These are phyloP conservation scores for Microdochium bolleyi DNA, from an alignment of 2,329 filamentous ascomycete species.

Conservation along the genomic window DNA sequence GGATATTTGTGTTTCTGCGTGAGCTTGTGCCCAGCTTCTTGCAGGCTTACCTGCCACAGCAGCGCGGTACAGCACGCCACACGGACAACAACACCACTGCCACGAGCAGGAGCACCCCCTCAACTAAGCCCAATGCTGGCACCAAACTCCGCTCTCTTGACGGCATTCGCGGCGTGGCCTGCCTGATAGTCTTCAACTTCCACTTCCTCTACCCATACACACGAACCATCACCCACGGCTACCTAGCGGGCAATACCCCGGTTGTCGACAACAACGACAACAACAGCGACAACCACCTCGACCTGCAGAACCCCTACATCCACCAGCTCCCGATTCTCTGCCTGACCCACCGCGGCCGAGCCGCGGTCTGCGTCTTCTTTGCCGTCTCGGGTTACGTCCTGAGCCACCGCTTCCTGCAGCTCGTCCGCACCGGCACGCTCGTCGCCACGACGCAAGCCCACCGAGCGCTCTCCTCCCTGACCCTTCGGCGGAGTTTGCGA, in stretches of 20 bases:
- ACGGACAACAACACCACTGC: no score
- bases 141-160: no score
- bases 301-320: conserved; percentile 35
- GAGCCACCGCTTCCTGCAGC: conserved; percentile 42
- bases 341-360: conserved; percentile 45
- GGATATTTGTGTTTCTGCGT: no score
- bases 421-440: conserved; percentile 27
- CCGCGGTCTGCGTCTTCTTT: conserved; percentile 54
- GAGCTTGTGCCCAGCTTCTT: no score
- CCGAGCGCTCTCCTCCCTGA: conserved; percentile 37
- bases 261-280: background rate
- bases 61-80: no score
- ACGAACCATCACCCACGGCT: no score
- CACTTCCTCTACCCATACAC: no score
- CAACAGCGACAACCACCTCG: conserved; percentile 18
- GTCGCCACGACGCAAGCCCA: conserved; percentile 25
- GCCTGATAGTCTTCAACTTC: no score
- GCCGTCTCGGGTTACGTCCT: conserved; percentile 55
- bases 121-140: no score
- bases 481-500: conserved; percentile 43
- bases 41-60: no score
- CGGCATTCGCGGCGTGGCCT: no score
- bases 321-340: conserved; percentile 46
- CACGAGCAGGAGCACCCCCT: no score
- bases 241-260: background rate